These are phyloP conservation scores for Herpetospermum pedunculosum DNA, from an alignment of 306 rosid species.

Conservation along the genomic window DNA sequence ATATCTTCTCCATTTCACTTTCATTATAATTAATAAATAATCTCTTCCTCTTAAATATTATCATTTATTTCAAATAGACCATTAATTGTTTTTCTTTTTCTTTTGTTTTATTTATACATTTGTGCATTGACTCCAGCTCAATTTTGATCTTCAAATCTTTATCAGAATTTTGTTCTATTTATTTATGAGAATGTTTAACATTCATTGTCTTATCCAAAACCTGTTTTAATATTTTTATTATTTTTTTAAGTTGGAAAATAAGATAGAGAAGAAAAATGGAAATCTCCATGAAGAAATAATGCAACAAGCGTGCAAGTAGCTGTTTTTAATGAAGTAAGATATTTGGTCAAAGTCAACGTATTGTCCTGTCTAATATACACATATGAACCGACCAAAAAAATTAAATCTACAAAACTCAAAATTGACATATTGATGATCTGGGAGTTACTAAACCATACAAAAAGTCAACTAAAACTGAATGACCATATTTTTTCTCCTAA, in stretches of 20 bases:
- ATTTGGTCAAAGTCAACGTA: neutral
- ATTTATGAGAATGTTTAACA: neutral
- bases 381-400: neutral
- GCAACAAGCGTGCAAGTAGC: neutral
- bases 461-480: neutral
- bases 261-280: neutral
- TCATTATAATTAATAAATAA: neutral
- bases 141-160: neutral
- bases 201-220: neutral
- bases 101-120: neutral
- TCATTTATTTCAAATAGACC: neutral
- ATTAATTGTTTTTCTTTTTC: neutral
- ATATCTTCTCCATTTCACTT: neutral
- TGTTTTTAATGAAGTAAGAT: neutral
- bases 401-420: neutral
- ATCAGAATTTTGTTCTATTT: neutral
- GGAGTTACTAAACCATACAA: neutral
- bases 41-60: neutral
- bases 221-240: neutral
- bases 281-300: neutral
- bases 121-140: neutral
- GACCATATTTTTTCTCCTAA: neutral
- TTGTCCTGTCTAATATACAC: neutral
- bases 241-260: neutral
- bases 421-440: neutral